These are phyloP conservation scores for Pseudevernia furfuracea DNA, from an alignment of 495 filamentous ascomycete genomes.

Conservation along the genomic window DNA sequence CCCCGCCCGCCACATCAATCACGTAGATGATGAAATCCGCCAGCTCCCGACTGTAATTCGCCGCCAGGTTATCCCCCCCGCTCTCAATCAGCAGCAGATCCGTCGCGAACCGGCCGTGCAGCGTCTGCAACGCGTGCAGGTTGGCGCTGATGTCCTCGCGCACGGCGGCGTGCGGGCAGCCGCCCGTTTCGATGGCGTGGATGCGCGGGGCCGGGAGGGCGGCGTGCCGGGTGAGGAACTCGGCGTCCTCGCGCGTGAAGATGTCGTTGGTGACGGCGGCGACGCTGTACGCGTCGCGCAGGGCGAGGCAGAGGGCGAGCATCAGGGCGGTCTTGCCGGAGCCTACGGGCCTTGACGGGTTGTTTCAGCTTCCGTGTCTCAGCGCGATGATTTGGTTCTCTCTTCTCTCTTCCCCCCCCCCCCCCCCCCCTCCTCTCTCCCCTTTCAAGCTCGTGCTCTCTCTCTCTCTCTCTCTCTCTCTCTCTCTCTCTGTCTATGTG, in stretches of 20 bases:
- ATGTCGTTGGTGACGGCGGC: slow-evolving; percentile 98
- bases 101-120: slow-evolving; percentile 66
- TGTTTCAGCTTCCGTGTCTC: neutral
- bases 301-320: slow-evolving; percentile 74
- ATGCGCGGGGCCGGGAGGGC: slow-evolving; percentile 79
- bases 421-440: no score
- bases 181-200: slow-evolving; percentile 93
- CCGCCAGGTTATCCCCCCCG: slow-evolving; percentile 92
- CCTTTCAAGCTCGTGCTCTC: no score
- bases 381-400: no score
- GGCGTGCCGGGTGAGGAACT: slow-evolving; percentile 81
- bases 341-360: slow-evolving; percentile 70
- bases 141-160: slow-evolving; percentile 95
- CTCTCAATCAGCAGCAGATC: slow-evolving; percentile 85
- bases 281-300: slow-evolving; percentile 71
- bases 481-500: neutral
- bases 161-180: slow-evolving; percentile 94
- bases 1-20: slow-evolving; percentile 93
- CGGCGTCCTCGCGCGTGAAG: slow-evolving; percentile 94
- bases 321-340: slow-evolving; percentile 97
- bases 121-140: slow-evolving; percentile 79
- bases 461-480: no score
- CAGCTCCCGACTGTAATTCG: slow-evolving; percentile 88
- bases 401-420: no score
- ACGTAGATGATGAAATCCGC: slow-evolving; percentile 98